Evolutionary conservation across 306 rosid genomes (phyloP).

Genomic region (Quercus alba): DNA sequence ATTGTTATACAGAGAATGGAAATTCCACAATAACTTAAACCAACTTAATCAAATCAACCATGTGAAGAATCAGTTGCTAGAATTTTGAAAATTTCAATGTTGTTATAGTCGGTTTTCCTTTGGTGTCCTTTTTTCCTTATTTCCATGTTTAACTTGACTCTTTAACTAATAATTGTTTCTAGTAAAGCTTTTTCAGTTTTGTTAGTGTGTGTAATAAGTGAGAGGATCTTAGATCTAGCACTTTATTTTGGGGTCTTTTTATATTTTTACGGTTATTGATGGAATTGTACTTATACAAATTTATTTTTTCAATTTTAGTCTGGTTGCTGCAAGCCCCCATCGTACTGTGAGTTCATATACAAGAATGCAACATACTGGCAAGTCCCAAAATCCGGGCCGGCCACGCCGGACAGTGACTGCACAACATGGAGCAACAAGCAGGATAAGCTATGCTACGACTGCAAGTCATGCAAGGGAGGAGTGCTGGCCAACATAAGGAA

Average conservation of each 20-base stretch:
- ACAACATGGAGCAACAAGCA: constrained; percentile 52
- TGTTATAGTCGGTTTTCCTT: too few species aligned
- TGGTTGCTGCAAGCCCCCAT: constrained; percentile 91
- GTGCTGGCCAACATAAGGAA: constrained; percentile 60
- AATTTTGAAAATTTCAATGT: too few species aligned
- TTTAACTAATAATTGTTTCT: too few species aligned
- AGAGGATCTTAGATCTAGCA: background rate
- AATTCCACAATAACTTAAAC: too few species aligned
- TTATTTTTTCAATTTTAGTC: constrained; percentile 22
- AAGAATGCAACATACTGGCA: constrained; percentile 73
- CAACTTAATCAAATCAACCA: too few species aligned
- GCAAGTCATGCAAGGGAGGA: constrained; percentile 88
- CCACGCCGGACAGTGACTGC: constrained; percentile 51
- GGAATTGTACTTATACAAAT: background rate
- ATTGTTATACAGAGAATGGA: too few species aligned
- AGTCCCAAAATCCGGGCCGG: constrained; percentile 46
- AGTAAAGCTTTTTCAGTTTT: too few species aligned
- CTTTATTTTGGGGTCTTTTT: background rate
- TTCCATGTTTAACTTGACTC: too few species aligned
- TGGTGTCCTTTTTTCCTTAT: too few species aligned
- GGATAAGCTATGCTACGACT: constrained; percentile 57
- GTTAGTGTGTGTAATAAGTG: background rate
- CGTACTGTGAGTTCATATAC: constrained; percentile 57
- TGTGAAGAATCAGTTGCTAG: too few species aligned
- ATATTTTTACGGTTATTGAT: background rate